phyloP scores from a whole-genome alignment of 2,329 filamentous ascomycete species.

The Knufia fluminis region DNA sequence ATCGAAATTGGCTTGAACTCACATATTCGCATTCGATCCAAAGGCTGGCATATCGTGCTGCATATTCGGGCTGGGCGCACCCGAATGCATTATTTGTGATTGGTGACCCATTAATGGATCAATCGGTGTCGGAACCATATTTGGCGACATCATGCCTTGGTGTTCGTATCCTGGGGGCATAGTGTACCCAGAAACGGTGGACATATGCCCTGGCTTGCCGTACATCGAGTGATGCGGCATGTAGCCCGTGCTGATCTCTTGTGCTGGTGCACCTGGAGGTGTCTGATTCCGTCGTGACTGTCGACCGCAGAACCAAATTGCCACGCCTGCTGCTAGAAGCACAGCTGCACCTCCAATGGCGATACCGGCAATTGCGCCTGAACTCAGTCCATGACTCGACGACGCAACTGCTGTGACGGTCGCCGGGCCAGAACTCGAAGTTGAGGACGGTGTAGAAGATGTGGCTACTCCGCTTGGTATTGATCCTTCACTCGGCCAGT shows the following conservation, averaged over 20 bases:
- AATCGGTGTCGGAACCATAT: background rate
- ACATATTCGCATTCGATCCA: conserved; percentile 1
- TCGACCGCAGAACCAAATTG: conserved; percentile 10
- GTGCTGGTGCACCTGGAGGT: background rate
- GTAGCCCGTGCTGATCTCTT: conserved; percentile 1
- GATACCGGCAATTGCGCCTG: conserved; percentile 13
- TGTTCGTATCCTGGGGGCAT: conserved; percentile 6
- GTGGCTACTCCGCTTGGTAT: conserved; percentile 2
- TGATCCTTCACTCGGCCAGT: conserved; percentile 16
- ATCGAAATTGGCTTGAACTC: background rate
- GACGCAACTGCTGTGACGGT: background rate
- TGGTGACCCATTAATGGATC: conserved; percentile 1
- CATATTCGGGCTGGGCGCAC: conserved; percentile 1
- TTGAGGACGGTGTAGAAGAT: conserved; percentile 2
- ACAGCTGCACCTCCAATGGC: conserved; percentile 11
- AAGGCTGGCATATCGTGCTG: background rate
- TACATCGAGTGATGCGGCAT: background rate
- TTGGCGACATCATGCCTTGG: background rate
- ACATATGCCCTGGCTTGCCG: conserved; percentile 5
- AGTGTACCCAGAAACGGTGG: background rate
- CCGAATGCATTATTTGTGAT: background rate
- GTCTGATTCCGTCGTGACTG: background rate
- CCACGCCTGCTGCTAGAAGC: conserved; percentile 5
- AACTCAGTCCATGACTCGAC: background rate
- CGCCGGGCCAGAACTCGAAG: background rate